Base-by-base conservation (phyloP, 2,329 filamentous ascomycete species). In the Penicillium digitatum region DNA sequence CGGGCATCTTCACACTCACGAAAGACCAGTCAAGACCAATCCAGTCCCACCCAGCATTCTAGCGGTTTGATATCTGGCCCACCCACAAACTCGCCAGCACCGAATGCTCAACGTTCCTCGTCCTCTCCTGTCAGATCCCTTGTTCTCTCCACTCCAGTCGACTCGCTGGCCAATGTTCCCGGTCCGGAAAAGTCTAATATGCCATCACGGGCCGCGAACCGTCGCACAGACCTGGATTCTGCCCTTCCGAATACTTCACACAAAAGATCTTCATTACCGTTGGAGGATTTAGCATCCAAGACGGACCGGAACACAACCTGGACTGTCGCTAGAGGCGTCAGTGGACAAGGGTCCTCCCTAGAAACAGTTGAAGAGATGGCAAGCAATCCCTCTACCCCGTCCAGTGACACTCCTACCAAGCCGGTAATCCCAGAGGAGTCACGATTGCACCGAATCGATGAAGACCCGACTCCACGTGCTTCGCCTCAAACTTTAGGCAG, bases 331-430 rank as follows among this genome's bases (percentile, higher is more conserved):
- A 81, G 86, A 61, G 82, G 81, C 56, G 78, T 81, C 49, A 84
- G 80, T 68, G 82, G 79, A 54, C 82, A 80, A 48, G 81, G 78
- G 34, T 81, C 86, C 46, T 84, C 83, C 45, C 77, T 96, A 54
- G 93, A 95, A 74, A 96, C 94, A 0, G 93, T 97, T 16, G 88
- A 96, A 70, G 93, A 96, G 78, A 70, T 69, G 66, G 86, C 88
- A 51, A 94, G 90, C 74, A 83, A 90, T 57, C 85, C 87, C 40
- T 86, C 84, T 47, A 89, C 88, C 1, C 88, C 89, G 14, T 78
- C 76, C 14, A 76, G 66, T 40, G 69, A 73, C 22, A 72, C 65
- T 14, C 56, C 65, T 73, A 59, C 66, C 78, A 73, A 64, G 76
- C 74, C 47, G 70, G 69, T 31, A 65, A 76, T 57, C 47, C 61